phyloP scores from a whole-genome alignment of 2,329 filamentous ascomycete species.

The Colletotrichum melonis region DNA sequence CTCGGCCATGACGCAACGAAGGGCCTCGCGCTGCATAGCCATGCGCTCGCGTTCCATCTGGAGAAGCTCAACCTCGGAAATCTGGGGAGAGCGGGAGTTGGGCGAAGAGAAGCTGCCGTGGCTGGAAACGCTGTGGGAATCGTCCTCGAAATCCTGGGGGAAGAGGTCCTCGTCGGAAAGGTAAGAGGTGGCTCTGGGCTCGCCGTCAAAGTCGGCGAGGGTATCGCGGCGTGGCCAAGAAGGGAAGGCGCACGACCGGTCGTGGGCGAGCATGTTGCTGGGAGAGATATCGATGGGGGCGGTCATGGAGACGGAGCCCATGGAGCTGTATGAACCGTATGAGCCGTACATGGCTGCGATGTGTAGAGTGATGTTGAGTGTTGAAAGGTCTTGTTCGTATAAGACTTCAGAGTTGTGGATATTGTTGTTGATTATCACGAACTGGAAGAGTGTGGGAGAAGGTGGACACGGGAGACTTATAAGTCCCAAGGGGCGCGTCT shows the following conservation, averaged over 20 bases:
- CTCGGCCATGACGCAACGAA: constrained; percentile 62
- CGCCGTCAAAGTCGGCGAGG: constrained; percentile 55
- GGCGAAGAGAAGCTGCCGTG: constrained; percentile 57
- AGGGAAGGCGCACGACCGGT: constrained; percentile 65
- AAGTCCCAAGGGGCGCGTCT: constrained; percentile 32
- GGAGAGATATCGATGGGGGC: constrained; percentile 59
- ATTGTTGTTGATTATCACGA: constrained; percentile 27
- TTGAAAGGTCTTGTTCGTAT: constrained; percentile 25
- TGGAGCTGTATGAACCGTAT: constrained; percentile 63
- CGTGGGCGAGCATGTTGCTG: constrained; percentile 53
- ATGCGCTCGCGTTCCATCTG: constrained; percentile 63
- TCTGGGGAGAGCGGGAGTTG: constrained; percentile 50
- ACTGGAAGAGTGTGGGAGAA: constrained; percentile 7
- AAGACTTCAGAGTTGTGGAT: constrained; percentile 13
- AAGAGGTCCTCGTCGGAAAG: constrained; percentile 74
- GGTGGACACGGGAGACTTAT: constrained; percentile 36
- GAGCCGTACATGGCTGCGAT: constrained; percentile 59
- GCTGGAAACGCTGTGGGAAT: constrained; percentile 58
- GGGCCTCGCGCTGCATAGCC: constrained; percentile 63
- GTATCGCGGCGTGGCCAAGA: constrained; percentile 69
- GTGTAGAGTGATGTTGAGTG: constrained; percentile 32
- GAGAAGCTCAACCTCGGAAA: constrained; percentile 60
- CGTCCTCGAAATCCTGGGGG: constrained; percentile 63
- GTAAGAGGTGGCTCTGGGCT: constrained; percentile 62
- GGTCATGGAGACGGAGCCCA: constrained; percentile 51